Evolutionary conservation across 164 flowering plant species (phyloP), one percentile per base, ranked within the genome.

Genomic region (Akebia trifoliata): DNA sequence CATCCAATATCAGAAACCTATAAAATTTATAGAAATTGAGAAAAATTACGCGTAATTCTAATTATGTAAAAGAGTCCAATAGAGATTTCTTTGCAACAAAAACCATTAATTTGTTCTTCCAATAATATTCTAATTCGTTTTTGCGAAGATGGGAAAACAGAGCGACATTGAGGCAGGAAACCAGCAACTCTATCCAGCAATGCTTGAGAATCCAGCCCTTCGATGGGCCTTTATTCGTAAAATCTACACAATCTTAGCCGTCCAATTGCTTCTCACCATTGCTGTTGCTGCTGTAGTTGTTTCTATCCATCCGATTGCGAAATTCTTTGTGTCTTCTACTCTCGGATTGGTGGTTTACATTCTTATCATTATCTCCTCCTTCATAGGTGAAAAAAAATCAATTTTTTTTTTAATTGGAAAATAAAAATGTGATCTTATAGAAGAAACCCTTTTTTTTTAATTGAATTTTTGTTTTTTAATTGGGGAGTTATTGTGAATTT

Each of bases 161-260:
- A n/a, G 32, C 14, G 91, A 82, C 47, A 54, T 72, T 44, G 90
- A 82, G 66, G 24, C 67, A 34, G 85, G 78, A 7, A 48, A 61
- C 17, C 48, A 35, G 53, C 77, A 65, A 22, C 72, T 87, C 4
- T 87, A 84, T 57, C 91, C 95, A 30, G 61, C 56, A 69, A 84
- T 82, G 91, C 46, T 69, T 6, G 95, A 84, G 73, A 59, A 54
- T 40, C 85, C 87, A 15, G 66, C 70, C 58, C 65, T 84, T 24
- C 72, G 90, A 14, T 86, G 95, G 95, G 59, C 77, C 1, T 86
- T 86, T 68, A 84, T 86, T 18, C 79, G 95, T 25, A 86, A 86
- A 57, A 59, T 86, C 4, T 86, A 87, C 60, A 46, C 78, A 0
- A 84, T 87, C 68, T 9, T 87, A 0, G 10, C 78, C 54, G 0